Percentiles rank a stretch among this genome's conserved stretches.
These are phyloP conservation scores for Retiboletus fuscus DNA, from an alignment of 1,284 basidiomycete genomes.

Conservation along the genomic window DNA sequence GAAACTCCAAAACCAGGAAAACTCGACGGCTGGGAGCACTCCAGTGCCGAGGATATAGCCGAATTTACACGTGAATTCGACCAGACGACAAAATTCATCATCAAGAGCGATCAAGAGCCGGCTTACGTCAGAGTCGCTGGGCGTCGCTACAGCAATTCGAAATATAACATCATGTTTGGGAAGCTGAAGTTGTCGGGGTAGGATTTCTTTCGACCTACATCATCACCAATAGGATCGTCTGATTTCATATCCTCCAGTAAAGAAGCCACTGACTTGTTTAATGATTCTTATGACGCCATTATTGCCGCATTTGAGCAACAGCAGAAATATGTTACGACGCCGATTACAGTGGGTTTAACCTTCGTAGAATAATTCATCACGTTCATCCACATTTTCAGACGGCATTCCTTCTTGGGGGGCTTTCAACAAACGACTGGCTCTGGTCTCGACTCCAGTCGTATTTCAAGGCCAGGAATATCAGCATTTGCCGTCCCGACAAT, in stretches of 20 bases:
- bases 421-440: constrained; percentile 59
- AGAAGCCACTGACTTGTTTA: constrained; percentile 58
- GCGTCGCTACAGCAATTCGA: not conserved
- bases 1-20: constrained; percentile 33
- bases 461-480: constrained; percentile 40
- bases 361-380: too few relatives aligned
- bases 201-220: not conserved
- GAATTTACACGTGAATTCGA: constrained; percentile 25
- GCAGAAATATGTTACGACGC: constrained; percentile 33
- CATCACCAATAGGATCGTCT: constrained; percentile 33
- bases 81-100: constrained; percentile 17
- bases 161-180: constrained; percentile 19
- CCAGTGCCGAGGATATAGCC: constrained; percentile 32
- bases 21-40: constrained; percentile 42
- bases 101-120: constrained; percentile 24
- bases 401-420: constrained; percentile 54
- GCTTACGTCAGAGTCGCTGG: constrained; percentile 21
- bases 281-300: constrained; percentile 45
- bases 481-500: constrained; percentile 48
- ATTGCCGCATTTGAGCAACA: constrained; percentile 45
- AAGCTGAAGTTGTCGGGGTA: constrained; percentile 33
- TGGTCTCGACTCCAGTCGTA: constrained; percentile 49
- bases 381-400: constrained; percentile 9
- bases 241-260: constrained; percentile 49
- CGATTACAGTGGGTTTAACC: constrained; percentile 38